Percentiles rank a stretch among this genome's conserved stretches.
Conservation (phyloP, 1,284 basidiomycete genomes). For the Apiotrichum veenhuisii region DNA sequence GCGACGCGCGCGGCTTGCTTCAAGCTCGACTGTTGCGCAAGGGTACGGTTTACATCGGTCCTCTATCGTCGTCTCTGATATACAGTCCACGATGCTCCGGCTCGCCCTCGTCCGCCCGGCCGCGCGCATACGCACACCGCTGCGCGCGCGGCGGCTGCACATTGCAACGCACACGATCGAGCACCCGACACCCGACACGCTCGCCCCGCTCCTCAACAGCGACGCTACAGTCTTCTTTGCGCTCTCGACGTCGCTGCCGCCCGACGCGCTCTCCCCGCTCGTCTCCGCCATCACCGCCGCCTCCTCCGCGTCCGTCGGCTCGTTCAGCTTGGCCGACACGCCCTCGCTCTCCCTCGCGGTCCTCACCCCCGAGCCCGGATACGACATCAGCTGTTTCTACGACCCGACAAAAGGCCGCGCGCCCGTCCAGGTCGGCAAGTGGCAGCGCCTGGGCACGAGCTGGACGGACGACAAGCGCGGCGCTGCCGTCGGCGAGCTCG, state of each 20-base stretch:
- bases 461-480: slow-evolving; percentile 37
- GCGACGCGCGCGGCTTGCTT: no score
- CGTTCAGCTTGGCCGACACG: slow-evolving; percentile 25
- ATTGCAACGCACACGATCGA: slow-evolving; percentile 27
- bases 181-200: slow-evolving; percentile 14
- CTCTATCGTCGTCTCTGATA: no score
- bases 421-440: slow-evolving; percentile 40
- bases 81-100: neutral
- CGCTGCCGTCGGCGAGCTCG: slow-evolving; percentile 29
- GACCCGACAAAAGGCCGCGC: slow-evolving; percentile 29
- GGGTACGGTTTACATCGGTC: no score
- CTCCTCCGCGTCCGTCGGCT: slow-evolving; percentile 27
- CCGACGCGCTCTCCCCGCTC: slow-evolving; percentile 17
- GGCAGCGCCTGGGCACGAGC: slow-evolving; percentile 28
- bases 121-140: neutral
- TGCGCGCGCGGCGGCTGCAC: neutral
- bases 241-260: slow-evolving; percentile 33
- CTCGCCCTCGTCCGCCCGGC: neutral
- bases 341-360: slow-evolving; percentile 35
- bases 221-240: slow-evolving; percentile 25
- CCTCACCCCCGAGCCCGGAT: slow-evolving; percentile 18
- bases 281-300: slow-evolving; percentile 16
- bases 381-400: slow-evolving; percentile 17
- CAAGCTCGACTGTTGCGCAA: no score
- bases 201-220: neutral